Conservation (phyloP, 352 stramenopile genomes). For the Thalassiosira gravida region DNA sequence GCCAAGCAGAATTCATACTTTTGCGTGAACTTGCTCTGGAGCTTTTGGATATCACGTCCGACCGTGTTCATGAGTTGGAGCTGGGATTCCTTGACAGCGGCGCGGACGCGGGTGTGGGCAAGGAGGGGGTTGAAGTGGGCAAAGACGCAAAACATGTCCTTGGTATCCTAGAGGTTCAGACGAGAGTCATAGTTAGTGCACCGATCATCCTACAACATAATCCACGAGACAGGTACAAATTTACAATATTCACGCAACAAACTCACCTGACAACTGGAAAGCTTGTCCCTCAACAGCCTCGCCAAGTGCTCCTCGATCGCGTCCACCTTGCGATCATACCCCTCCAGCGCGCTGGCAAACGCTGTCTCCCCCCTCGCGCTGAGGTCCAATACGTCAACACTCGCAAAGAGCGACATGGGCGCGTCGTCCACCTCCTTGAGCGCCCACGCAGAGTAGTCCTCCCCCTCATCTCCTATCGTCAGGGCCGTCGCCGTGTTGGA, state of each 20-base stretch:
- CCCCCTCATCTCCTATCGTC: not conserved
- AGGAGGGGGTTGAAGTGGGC: slow-evolving; percentile 98
- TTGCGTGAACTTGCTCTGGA: slow-evolving; percentile 89
- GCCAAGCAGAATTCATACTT: slow-evolving; percentile 96
- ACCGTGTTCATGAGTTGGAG: slow-evolving; percentile 98
- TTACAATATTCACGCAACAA: slow-evolving; percentile 9
- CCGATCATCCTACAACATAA: no score
- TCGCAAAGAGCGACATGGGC: slow-evolving; percentile 72
- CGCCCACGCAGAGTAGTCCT: slow-evolving; percentile 53
- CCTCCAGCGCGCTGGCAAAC: slow-evolving; percentile 74
- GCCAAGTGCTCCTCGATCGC: slow-evolving; percentile 84
- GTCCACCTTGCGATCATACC: slow-evolving; percentile 85
- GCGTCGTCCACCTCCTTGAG: slow-evolving; percentile 77
- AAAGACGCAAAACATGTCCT: slow-evolving; percentile 91
- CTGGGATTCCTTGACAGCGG: slow-evolving; percentile 98
- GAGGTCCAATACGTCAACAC: slow-evolving; percentile 81
- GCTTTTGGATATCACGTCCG: slow-evolving; percentile 92
- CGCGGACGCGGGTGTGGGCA: slow-evolving; percentile 90
- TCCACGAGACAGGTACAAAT: slow-evolving; percentile 2
- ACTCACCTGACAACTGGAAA: slow-evolving; percentile 75
- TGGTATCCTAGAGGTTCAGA: no score
- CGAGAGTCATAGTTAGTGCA: no score
- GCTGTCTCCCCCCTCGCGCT: slow-evolving; percentile 59
- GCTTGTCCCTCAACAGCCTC: slow-evolving; percentile 79
- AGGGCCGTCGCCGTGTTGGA: not conserved